Evolutionary conservation across 257 asterid genomes (phyloP).

Genomic region (Scutellaria barbata): DNA sequence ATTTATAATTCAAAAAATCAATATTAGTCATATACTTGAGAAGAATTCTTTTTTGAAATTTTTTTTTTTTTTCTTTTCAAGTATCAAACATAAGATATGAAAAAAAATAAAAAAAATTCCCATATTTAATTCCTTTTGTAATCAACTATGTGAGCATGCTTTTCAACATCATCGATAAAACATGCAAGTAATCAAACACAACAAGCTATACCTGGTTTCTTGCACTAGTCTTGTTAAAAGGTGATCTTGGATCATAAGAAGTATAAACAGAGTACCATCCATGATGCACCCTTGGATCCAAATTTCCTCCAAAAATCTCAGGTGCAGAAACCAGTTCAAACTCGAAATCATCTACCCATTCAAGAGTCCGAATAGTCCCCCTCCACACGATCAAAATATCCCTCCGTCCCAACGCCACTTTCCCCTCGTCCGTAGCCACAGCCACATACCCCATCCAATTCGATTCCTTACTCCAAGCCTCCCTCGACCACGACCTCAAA

Average conservation of each 20-base stretch:
- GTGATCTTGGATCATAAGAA: slow-evolving; percentile 65
- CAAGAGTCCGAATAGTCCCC: slow-evolving; percentile 66
- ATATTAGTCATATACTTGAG: too few species aligned
- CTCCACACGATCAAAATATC: slow-evolving; percentile 85
- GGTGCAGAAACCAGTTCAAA: slow-evolving; percentile 60
- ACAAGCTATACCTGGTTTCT: slow-evolving; percentile 62
- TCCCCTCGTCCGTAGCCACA: slow-evolving; percentile 86
- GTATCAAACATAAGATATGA: too few species aligned
- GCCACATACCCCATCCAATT: slow-evolving; percentile 91
- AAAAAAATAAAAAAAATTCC: too few species aligned
- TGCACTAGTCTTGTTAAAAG: slow-evolving; percentile 60
- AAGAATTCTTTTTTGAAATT: too few species aligned
- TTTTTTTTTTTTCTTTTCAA: too few species aligned
- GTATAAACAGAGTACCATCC: slow-evolving; percentile 89
- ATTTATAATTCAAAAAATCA: too few species aligned
- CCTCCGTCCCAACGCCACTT: slow-evolving; percentile 64
- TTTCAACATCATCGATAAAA: too few species aligned
- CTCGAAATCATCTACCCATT: slow-evolving; percentile 75
- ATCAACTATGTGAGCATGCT: too few species aligned
- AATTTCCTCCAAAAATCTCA: slow-evolving; percentile 47
- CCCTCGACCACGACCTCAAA: slow-evolving; percentile 60
- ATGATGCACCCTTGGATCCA: slow-evolving; percentile 54
- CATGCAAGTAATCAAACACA: background rate
- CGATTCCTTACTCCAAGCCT: slow-evolving; percentile 82
- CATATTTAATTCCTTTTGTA: too few species aligned